Conservation (phyloP, 2,329 filamentous ascomycete genomes). For the Alternaria consortialis region DNA sequence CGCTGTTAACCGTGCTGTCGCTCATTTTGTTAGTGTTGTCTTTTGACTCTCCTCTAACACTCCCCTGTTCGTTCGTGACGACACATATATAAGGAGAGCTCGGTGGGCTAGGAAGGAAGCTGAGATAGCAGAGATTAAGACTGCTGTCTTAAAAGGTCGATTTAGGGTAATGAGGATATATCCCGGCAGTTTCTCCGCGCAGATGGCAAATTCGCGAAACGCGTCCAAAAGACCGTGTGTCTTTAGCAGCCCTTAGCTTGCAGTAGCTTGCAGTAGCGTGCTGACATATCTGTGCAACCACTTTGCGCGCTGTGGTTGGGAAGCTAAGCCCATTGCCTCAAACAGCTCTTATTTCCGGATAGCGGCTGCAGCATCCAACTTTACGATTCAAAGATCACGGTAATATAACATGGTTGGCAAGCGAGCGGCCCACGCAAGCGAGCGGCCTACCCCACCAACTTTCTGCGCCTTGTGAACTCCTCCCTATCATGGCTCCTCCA, state of each 20-base stretch:
- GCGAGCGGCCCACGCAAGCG: neutral
- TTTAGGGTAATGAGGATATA: neutral
- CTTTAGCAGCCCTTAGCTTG: neutral
- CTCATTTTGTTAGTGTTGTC: neutral
- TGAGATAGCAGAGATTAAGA: neutral
- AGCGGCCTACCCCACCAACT: neutral
- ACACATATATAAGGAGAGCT: conserved; percentile 1
- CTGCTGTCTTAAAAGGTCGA: neutral
- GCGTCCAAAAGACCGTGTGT: neutral
- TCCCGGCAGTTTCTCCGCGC: neutral
- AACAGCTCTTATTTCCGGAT: neutral
- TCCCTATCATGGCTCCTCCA: neutral
- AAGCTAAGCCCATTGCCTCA: neutral
- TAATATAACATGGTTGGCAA: neutral
- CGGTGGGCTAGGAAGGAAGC: neutral
- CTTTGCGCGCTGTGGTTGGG: neutral
- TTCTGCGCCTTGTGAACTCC: neutral
- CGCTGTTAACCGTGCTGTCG: conserved; percentile 2
- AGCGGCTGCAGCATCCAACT: no score
- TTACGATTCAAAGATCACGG: no score
- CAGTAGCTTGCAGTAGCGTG: neutral
- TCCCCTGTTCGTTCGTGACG: conserved; percentile 18
- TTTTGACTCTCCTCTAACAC: conserved; percentile 12
- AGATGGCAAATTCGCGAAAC: neutral
- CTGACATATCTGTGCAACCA: neutral